Evolutionary conservation across 164 flowering plant species (phyloP), one percentile per base, ranked within the genome.

Genomic region (Chimonanthus praecox): DNA sequence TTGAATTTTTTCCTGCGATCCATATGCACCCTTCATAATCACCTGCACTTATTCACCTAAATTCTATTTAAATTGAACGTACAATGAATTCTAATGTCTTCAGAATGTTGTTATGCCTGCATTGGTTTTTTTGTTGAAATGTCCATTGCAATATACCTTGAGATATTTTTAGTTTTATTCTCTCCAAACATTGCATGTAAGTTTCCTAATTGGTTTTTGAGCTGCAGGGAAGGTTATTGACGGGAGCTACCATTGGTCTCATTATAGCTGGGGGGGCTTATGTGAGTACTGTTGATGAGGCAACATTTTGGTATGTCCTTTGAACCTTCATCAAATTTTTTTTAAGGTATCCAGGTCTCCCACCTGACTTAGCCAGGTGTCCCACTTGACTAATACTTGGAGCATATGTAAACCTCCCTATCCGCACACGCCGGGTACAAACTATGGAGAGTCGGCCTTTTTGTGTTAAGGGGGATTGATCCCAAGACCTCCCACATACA

Each of bases 221-320:
- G 77, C 65, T 84, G 75, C 73, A 94, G 98, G 98, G 97, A 65
- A 86, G 95, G 80, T 77, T 91, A 74, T 74, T 92, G 71, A 90
- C 97, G 3, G 97, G 91, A 78, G 90, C 92, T 60, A 84, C 91
- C 43, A 71, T 95, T 68, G 92, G 98, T 72, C 76, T 95, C 43
- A 72, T 84, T 71, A 95, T 95, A 70, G 88, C 88, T 68, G 97
- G 98, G 51, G 99, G 98, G 78, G 98, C 99, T 69, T 95, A 95
- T 86, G 98, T 84, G 63, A 95, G 99, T 85, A 95, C 97, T 15
- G 97, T 87, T 44, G 99, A 95, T 82, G 99, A 90, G 84, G 98
- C 97, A 74, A 95, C 99, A 65, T 93, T 95, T 88, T 91, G 99
- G 99, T 92, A 91, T 69, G 61, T 20, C 54, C 6, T 78, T 79